A percentile compares a stretch with the other conserved stretches of the same genome.
These are phyloP conservation scores for Ceratocystis papillata DNA, from an alignment of 2,329 filamentous ascomycete species.

Conservation along the genomic window DNA sequence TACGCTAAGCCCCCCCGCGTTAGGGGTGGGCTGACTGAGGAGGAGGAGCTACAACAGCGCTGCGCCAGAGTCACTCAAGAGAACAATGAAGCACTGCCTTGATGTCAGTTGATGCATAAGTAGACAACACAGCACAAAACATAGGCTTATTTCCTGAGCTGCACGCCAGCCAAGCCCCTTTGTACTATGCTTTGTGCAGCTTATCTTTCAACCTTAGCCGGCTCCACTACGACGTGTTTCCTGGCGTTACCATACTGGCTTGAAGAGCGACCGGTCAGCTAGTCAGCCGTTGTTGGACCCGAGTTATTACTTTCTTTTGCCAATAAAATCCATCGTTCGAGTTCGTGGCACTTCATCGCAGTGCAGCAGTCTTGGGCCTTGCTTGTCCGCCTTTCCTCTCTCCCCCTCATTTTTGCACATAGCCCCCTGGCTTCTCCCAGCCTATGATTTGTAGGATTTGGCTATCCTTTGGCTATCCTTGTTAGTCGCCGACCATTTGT, in stretches of 20 bases:
- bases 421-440: neutral
- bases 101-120: neutral
- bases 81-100: neutral
- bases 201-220: neutral
- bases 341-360: no score
- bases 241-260: neutral
- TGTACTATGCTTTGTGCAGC: neutral
- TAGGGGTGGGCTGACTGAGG: no score
- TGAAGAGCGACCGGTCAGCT: neutral
- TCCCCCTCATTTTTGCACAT: neutral
- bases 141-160: neutral
- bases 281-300: neutral
- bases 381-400: neutral
- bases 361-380: no score
- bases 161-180: conserved; percentile 1
- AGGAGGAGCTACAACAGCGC: no score
- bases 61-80: neutral
- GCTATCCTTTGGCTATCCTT: neutral
- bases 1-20: no score
- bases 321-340: no score
- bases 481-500: neutral
- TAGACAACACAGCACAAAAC: neutral
- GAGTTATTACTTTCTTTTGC: no score
- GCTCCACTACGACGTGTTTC: neutral
- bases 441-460: no score